Evolutionary conservation across 495 filamentous ascomycete species (phyloP), one percentile per base, ranked within the genome.

Genomic region (Pseudoneurospora amorphoporcata): DNA sequence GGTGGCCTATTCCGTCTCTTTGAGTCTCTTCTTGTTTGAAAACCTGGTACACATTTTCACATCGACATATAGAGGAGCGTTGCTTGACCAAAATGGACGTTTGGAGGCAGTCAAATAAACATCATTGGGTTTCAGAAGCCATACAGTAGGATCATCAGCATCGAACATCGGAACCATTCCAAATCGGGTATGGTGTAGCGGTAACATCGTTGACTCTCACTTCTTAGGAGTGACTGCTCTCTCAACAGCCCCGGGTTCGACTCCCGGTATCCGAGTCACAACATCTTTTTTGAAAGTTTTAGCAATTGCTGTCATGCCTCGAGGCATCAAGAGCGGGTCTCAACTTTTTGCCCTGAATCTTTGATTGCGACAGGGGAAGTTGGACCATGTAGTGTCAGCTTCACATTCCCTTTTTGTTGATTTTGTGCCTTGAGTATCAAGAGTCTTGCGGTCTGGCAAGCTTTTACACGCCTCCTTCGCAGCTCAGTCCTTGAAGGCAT

Each of bases 121-220:
- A 42, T 42, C 1, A n/a, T 45, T 45, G 17, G 42, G 8, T 16
- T 4, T 7, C 29, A 14, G 14, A 29, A 12, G 3, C 0, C 9
- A 8, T 0, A 0, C 3, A 10, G 10, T 3, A 1, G 0, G 19
- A 4, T 0, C 2, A 1, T 29, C 5, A 0, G 0, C 23, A 58
- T 29, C 12, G 4, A 61, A 14, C 7, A 61, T 61, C 29, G 53
- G 53, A 61, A 32, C 53, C 53, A 61, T 61, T 61, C 53, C 53
- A 16, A 16, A 61, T 61, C 53, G 53, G 53, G 53, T 61, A 61
- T 61, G 53, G 53, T 61, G 53, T 61, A 61, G 53, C 53, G 53
- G 53, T 61, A 61, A 61, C 53, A 61, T 61, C 53, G 53, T 61
- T 61, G 53, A 47, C 43, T 23, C 39, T 40, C 39, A 40, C 39